phyloP scores from a whole-genome alignment of 2,329 filamentous ascomycete species.

The Fusarium praegraminearum region DNA sequence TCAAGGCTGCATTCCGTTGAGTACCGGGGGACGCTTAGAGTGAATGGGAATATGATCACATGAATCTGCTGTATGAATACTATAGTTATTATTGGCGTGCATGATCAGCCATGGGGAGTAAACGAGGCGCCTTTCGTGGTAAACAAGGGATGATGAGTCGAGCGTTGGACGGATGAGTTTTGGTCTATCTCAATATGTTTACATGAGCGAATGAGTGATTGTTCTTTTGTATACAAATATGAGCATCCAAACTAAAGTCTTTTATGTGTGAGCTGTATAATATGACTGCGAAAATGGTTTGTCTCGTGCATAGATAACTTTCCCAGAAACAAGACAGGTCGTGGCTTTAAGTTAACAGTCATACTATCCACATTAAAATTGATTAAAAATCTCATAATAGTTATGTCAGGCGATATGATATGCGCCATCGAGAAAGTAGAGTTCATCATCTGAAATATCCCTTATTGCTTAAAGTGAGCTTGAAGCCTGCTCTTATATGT shows the following conservation, averaged over 20 bases:
- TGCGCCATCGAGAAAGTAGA: too few relatives aligned
- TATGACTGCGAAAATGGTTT: too few relatives aligned
- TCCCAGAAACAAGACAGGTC: too few relatives aligned
- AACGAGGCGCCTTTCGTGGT: slow-evolving; percentile 33
- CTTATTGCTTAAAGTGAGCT: too few relatives aligned
- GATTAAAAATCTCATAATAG: too few relatives aligned
- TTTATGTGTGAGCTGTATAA: neutral
- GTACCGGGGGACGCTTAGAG: slow-evolving; percentile 5
- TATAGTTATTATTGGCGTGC: slow-evolving; percentile 27
- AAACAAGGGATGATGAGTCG: slow-evolving; percentile 17
- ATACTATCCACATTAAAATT: too few relatives aligned
- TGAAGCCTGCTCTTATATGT: too few relatives aligned
- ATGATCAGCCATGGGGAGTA: slow-evolving; percentile 23
- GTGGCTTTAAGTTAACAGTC: too few relatives aligned
- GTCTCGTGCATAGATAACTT: too few relatives aligned
- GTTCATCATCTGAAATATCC: too few relatives aligned
- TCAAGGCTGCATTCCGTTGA: slow-evolving; percentile 67
- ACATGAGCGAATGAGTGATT: neutral
- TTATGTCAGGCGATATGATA: too few relatives aligned
- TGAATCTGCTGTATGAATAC: slow-evolving; percentile 37
- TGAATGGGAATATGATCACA: slow-evolving; percentile 34
- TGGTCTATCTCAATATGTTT: slow-evolving; percentile 31
- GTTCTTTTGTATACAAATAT: neutral
- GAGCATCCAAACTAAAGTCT: neutral
- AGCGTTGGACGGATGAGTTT: slow-evolving; percentile 20